Evolutionary conservation across 768 basidiomycete species (phyloP).

Genomic region (Podaxis sp.): DNA sequence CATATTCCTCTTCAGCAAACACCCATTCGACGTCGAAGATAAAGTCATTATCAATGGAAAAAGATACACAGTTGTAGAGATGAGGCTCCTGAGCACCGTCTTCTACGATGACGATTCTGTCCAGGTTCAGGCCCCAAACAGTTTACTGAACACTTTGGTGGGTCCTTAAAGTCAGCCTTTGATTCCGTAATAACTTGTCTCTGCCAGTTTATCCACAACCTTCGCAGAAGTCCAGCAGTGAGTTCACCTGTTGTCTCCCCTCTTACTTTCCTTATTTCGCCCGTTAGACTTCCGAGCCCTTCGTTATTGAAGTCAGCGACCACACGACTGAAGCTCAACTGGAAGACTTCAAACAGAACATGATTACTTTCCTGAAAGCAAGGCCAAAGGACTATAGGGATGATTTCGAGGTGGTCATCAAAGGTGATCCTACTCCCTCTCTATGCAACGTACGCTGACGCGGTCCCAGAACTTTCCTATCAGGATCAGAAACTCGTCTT

Average conservation of each 20-base stretch:
- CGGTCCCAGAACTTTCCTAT: neutral
- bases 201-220: conserved; percentile 7
- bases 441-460: neutral
- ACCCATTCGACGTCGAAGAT: conserved; percentile 9
- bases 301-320: neutral
- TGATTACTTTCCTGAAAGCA: neutral
- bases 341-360: neutral
- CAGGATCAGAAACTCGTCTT: neutral
- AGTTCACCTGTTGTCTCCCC: neutral
- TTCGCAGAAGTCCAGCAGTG: conserved; percentile 7
- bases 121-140: conserved; percentile 7
- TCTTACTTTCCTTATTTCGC: neutral
- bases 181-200: neutral
- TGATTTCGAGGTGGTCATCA: conserved; percentile 5
- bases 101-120: conserved; percentile 1
- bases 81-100: conserved; percentile 7
- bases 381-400: conserved; percentile 6
- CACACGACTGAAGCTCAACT: neutral
- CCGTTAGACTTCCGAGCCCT: neutral
- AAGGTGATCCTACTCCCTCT: neutral
- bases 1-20: conserved; percentile 9
- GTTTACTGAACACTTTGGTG: conserved; percentile 6
- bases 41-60: conserved; percentile 7
- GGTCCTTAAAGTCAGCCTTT: neutral
- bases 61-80: conserved; percentile 4